Evolutionary conservation across 352 stramenopile species (phyloP), one percentile per base, ranked within the genome.

Genomic region (Globisporangium cylindrosporum): DNA sequence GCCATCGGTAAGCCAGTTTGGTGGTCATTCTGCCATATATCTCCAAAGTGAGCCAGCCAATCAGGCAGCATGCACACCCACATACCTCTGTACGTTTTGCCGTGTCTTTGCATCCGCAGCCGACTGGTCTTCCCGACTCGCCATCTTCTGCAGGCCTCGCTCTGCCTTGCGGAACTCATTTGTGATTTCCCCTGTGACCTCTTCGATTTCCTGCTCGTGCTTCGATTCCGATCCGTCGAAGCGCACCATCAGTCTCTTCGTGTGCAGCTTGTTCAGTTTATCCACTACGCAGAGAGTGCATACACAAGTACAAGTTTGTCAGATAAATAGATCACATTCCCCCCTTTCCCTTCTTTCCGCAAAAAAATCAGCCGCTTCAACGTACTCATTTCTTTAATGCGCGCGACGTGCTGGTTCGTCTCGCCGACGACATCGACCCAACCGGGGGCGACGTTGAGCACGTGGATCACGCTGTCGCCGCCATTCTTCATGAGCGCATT

Each of bases 211-310:
- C 22, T 88, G 80, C 64, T 95, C 88, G 61, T 95, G 87, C 64
- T 94, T 81, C 49, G 88, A 93, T 73, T 95, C 88, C 18, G 86
- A 93, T 8, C 82, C 82, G 64, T 95, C 88, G 57, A 95, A 95
- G 53, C 88, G 88, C 56, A 95, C 88, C 88, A 95, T 95, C 25
- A 95, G 69, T 9, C 88, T 82, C 64, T 89, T 95, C 48, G 86
- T 94, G 64, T 93, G 88, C 66, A 95, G 70, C 72, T 94, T 94
- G 62, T 79, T 76, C 18, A 95, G 77, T 74, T 90, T 90, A 59
- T 95, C 88, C 86, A 94, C 88, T 95, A 71, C 49, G 64, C 20
- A 25, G 56, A 48, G 41, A 63, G 29, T 15, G n/a, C 48, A 56
- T 20, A 56, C 18, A 29, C 4, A 49, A 46, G 38, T 5, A 60